These are phyloP conservation scores for Zymoseptoria tritici DNA, from an alignment of 2,329 filamentous ascomycete species.

Conservation along the genomic window DNA sequence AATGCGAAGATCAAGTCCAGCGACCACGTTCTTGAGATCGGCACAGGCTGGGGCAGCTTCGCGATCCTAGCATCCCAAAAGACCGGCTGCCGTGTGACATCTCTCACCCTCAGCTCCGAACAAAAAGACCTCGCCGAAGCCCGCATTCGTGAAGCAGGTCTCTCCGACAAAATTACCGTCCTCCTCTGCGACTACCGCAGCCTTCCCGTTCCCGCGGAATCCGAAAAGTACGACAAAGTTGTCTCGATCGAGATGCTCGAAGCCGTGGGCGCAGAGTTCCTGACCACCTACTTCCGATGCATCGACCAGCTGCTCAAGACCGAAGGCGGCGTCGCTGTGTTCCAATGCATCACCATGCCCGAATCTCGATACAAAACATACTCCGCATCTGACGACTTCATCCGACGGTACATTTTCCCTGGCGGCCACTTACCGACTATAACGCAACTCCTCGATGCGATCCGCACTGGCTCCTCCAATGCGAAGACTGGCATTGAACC, in stretches of 20 bases:
- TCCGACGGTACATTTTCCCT: constrained; percentile 70
- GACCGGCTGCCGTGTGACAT: constrained; percentile 63
- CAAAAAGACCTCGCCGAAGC: constrained; percentile 62
- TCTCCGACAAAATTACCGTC: constrained; percentile 55
- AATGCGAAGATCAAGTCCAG: constrained; percentile 55
- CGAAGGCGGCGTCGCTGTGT: constrained; percentile 59
- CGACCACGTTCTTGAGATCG: constrained; percentile 68
- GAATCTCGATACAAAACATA: constrained; percentile 60
- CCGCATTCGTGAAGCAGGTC: constrained; percentile 54
- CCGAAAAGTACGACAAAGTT: constrained; percentile 56
- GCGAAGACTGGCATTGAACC: constrained; percentile 36
- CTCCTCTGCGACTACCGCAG: constrained; percentile 62
- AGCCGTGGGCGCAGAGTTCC: constrained; percentile 60
- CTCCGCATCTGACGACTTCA: constrained; percentile 62
- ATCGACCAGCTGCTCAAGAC: constrained; percentile 58
- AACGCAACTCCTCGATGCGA: constrained; percentile 57
- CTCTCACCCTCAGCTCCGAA: constrained; percentile 59
- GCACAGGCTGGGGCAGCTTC: constrained; percentile 68
- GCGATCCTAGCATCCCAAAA: constrained; percentile 60
- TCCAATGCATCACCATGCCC: constrained; percentile 73
- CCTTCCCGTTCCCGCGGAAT: constrained; percentile 42
- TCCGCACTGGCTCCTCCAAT: constrained; percentile 50
- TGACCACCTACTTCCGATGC: constrained; percentile 60
- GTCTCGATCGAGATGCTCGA: constrained; percentile 74
- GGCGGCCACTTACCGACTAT: constrained; percentile 66